Evolutionary conservation across 2,329 filamentous ascomycete species (phyloP), one percentile per base, ranked within the genome.

Genomic region (Fusarium albidum): DNA sequence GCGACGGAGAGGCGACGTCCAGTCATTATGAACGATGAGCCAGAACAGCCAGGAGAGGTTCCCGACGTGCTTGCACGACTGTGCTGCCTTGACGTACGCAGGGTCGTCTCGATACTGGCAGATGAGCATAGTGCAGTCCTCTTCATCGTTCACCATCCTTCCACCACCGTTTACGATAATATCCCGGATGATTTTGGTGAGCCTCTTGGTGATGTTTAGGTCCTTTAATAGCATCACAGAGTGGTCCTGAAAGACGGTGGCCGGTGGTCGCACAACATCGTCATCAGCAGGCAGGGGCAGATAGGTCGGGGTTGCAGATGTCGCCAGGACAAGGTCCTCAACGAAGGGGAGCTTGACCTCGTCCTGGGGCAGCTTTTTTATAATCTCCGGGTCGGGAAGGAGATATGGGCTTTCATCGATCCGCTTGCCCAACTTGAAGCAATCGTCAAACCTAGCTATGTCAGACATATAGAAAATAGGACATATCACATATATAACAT

Each of bases 31-130:
- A 3, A 91, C 91, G 69, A 98, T 96, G 47, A 99, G 79, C 72
- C 94, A 88, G 72, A 95, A 98, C 11, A 99, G 80, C 95, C 95
- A 99, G 1, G 92, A 87, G 17, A 99, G 78, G 69, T 96, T 99
- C 13, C 93, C 95, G 11, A 99, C 91, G 34, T 93, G 87, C 66
- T 94, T 96, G 49, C 86, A 85, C 11, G 82, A 79, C 65, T 89
- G 87, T 1, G 92, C 89, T 5, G 95, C 94, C 34, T 81, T 78
- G 21, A 90, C 71, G 69, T 96, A 99, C 46, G 95, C 83, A 9
- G 82, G 72, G 0, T 93, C 93, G 25, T 94, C 89, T 32, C 95
- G 89, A 70, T 89, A 97, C 46, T 92, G 89, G 70, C 94, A 96
- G 41, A 99, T 83, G 66, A 91, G 92, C 71, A 92, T 92, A 69